A percentile compares a stretch with the other conserved stretches of the same genome.
Evolutionary conservation across 2,329 filamentous ascomycete genomes (phyloP).

Genomic region (Aspergillus hiratsukae): DNA sequence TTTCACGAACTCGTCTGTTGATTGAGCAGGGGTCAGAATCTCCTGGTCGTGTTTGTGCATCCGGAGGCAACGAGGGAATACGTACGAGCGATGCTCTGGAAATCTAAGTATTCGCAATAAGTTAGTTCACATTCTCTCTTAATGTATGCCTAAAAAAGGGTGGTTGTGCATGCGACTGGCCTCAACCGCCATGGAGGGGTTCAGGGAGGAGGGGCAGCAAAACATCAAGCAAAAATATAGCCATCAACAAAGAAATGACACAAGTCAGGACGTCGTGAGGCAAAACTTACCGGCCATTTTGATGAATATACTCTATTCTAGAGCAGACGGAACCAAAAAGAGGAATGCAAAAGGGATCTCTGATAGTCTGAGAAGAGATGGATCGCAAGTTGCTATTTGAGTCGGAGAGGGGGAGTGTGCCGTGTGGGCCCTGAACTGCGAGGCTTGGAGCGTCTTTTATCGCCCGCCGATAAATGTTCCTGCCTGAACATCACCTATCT

Average conservation of each 20-base stretch:
- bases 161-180: not conserved
- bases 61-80: slow-evolving; percentile 7
- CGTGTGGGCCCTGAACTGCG: slow-evolving; percentile 18
- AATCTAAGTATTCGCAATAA: slow-evolving; percentile 26
- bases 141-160: not conserved
- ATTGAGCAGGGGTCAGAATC: slow-evolving; percentile 4
- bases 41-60: not conserved
- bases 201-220: slow-evolving; percentile 20
- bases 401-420: slow-evolving; percentile 7
- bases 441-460: not conserved
- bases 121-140: slow-evolving; percentile 11
- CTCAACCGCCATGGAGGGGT: slow-evolving; percentile 12
- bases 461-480: not conserved
- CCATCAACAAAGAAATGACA: not conserved
- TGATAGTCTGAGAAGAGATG: slow-evolving; percentile 18
- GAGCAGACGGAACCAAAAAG: slow-evolving; percentile 12
- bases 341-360: slow-evolving; percentile 13
- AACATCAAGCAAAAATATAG: slow-evolving; percentile 2
- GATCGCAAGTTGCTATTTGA: not conserved
- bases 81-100: slow-evolving; percentile 38
- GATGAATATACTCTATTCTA: slow-evolving; percentile 6
- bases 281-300: slow-evolving; percentile 35
- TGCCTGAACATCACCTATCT: not conserved
- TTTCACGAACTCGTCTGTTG: slow-evolving; percentile 75
- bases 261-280: not conserved